phyloP scores from a whole-genome alignment of 2,329 filamentous ascomycete species.

The Camptophora hylomeconis region DNA sequence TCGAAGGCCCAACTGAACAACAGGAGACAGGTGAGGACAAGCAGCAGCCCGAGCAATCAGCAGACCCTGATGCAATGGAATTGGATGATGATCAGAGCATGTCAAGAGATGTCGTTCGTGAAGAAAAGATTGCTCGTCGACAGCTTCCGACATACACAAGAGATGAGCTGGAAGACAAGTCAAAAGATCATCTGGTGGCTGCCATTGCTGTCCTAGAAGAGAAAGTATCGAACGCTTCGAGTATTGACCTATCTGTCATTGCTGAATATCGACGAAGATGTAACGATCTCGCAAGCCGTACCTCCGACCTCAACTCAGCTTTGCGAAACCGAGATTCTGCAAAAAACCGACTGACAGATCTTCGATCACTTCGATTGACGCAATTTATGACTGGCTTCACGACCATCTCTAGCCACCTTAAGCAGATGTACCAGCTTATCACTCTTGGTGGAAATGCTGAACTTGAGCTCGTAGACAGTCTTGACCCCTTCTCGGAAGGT shows the following conservation, averaged over 20 bases:
- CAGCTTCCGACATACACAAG: constrained; percentile 68
- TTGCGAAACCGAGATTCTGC: constrained; percentile 68
- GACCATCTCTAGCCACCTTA: constrained; percentile 82
- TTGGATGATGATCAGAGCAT: constrained; percentile 19
- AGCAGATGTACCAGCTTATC: constrained; percentile 99
- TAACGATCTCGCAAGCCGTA: constrained; percentile 67
- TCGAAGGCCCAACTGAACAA: constrained; percentile 23
- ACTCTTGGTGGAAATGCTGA: constrained; percentile 99
- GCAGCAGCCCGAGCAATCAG: constrained; percentile 16
- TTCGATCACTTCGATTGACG: constrained; percentile 77
- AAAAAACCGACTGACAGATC: constrained; percentile 85
- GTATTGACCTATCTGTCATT: constrained; percentile 78
- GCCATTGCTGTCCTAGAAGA: constrained; percentile 56
- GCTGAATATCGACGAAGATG: constrained; percentile 77
- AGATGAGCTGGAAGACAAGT: constrained; percentile 51
- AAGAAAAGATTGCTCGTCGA: no score
- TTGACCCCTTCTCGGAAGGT: constrained; percentile 94
- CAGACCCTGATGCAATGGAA: constrained; percentile 41
- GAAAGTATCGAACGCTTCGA: constrained; percentile 63
- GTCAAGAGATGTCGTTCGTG: no score
- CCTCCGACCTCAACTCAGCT: constrained; percentile 70
- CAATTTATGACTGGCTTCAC: constrained; percentile 98
- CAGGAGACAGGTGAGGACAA: constrained; percentile 56
- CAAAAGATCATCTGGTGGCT: constrained; percentile 48
- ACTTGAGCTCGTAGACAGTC: constrained; percentile 85